These are phyloP conservation scores for Cetradonia linearis DNA, from an alignment of 495 filamentous ascomycete genomes.

Conservation along the genomic window DNA sequence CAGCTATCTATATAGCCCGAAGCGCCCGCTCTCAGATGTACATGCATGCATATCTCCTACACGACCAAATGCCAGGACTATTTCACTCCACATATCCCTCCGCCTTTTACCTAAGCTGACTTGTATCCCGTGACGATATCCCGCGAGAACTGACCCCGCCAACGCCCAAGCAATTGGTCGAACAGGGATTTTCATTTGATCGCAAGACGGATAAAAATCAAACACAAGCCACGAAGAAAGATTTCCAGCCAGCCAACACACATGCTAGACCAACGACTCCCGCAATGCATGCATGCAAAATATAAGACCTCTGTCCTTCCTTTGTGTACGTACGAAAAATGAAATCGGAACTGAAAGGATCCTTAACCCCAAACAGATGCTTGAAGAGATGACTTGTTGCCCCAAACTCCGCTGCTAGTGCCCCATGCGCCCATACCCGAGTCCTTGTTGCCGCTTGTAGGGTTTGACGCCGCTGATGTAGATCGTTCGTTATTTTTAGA, in stretches of 20 bases:
- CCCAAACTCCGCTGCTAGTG: constrained; percentile 62
- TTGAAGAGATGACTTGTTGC: constrained; percentile 36
- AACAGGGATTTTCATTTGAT: constrained; percentile 1
- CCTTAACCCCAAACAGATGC: constrained; percentile 17
- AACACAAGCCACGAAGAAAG: constrained; percentile 6
- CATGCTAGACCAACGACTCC: constrained; percentile 10
- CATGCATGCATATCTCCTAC: background rate
- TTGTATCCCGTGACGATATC: background rate
- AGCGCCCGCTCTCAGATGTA: background rate
- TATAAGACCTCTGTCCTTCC: background rate
- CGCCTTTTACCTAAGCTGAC: background rate
- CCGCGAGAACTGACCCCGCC: background rate
- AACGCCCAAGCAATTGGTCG: background rate
- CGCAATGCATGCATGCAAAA: constrained; percentile 10
- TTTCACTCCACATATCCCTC: background rate
- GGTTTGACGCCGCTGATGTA: constrained; percentile 52
- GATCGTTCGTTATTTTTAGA: constrained; percentile 45
- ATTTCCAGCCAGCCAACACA: constrained; percentile 11
- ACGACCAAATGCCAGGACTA: background rate
- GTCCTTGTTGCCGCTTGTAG: constrained; percentile 40
- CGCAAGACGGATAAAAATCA: background rate
- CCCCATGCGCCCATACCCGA: constrained; percentile 55
- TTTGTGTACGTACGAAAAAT: background rate
- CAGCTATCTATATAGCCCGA: background rate
- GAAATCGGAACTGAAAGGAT: background rate